Percentiles rank a stretch among this genome's conserved stretches.
Conservation (phyloP, 2,329 filamentous ascomycete genomes). For the Fusarium sp. region DNA sequence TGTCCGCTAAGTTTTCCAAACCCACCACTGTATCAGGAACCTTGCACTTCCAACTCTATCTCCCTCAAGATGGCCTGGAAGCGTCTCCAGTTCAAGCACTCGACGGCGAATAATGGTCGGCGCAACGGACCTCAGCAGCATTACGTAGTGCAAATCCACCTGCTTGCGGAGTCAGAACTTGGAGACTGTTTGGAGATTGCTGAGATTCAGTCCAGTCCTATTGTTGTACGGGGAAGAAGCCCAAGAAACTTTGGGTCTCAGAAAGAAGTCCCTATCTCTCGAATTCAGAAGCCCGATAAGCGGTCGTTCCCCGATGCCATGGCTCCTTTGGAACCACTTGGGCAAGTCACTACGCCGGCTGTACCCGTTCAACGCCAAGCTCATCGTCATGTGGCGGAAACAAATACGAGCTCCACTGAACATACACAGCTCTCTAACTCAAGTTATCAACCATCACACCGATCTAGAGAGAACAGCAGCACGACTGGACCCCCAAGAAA, state of each 20-base stretch:
- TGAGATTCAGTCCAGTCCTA: conserved; percentile 91
- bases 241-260: conserved; percentile 94
- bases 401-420: too few relatives aligned
- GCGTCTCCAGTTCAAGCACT: conserved; percentile 93
- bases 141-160: conserved; percentile 89
- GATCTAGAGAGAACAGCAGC: too few relatives aligned
- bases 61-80: conserved; percentile 86
- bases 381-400: too few relatives aligned
- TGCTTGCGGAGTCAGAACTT: conserved; percentile 80
- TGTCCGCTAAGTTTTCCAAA: too few relatives aligned
- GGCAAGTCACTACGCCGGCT: too few relatives aligned
- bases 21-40: too few relatives aligned
- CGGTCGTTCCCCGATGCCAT: too few relatives aligned
- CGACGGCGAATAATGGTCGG: conserved; percentile 95
- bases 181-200: conserved; percentile 82
- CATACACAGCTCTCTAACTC: too few relatives aligned
- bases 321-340: conserved; percentile 56
- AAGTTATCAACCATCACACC: too few relatives aligned
- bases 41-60: conserved; percentile 64
- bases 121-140: conserved; percentile 96
- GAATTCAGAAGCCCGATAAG: conserved; percentile 64
- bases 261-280: conserved; percentile 84
- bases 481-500: too few relatives aligned
- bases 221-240: conserved; percentile 93
- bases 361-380: too few relatives aligned